phyloP scores from a whole-genome alignment of 805 yeast genomes.

The Torulaspora maleeae region DNA sequence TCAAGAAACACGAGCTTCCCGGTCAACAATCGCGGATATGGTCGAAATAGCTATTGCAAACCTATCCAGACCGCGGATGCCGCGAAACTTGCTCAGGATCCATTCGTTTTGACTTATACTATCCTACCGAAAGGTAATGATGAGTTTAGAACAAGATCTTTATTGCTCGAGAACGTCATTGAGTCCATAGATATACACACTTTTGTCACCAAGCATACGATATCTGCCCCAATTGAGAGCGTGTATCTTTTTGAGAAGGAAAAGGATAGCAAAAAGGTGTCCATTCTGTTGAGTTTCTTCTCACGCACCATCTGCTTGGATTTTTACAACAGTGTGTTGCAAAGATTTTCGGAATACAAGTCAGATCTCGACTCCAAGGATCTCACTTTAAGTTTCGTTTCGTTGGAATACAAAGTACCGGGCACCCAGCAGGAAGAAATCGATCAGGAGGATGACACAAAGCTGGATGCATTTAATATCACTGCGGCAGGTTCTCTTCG shows the following conservation, averaged over 20 bases:
- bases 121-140: slow-evolving; percentile 33
- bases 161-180: slow-evolving; percentile 29
- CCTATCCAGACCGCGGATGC: slow-evolving; percentile 6
- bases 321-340: slow-evolving; percentile 38
- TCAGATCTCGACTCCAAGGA: slow-evolving; percentile 38
- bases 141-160: slow-evolving; percentile 32
- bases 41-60: slow-evolving; percentile 7
- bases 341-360: slow-evolving; percentile 37
- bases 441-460: slow-evolving; percentile 31
- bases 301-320: slow-evolving; percentile 36
- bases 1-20: slow-evolving; percentile 7
- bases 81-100: slow-evolving; percentile 14
- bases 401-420: slow-evolving; percentile 34
- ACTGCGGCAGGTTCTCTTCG: slow-evolving; percentile 15
- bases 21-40: not conserved
- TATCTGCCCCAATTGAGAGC: slow-evolving; percentile 60
- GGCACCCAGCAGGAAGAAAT: slow-evolving; percentile 4
- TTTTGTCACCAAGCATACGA: slow-evolving; percentile 41
- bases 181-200: slow-evolving; percentile 20
- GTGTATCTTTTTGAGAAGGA: slow-evolving; percentile 41
- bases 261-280: slow-evolving; percentile 31
- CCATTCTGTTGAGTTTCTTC: slow-evolving; percentile 30
- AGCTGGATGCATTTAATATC: slow-evolving; percentile 11
- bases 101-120: slow-evolving; percentile 24
- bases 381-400: slow-evolving; percentile 36